A percentile compares a stretch with the other conserved stretches of the same genome.
phyloP scores from a whole-genome alignment of 31 red algal species.

The Bonnemaisonia californica region DNA sequence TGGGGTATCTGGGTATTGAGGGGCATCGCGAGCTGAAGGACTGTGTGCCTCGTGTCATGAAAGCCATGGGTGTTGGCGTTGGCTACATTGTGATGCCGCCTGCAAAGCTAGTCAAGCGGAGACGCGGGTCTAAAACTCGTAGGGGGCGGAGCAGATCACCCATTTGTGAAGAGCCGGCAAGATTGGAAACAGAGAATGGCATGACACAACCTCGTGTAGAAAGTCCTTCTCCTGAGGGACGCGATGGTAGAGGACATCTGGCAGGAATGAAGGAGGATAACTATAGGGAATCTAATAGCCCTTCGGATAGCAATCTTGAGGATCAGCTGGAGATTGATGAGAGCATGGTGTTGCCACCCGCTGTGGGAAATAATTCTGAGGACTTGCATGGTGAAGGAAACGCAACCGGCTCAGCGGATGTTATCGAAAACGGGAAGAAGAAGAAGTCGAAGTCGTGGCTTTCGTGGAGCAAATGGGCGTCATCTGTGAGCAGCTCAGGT shows the following conservation, averaged over 20 bases:
- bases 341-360: not conserved
- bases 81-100: slow-evolving; percentile 90
- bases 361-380: not conserved
- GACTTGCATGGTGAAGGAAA: not conserved
- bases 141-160: slow-evolving; percentile 23
- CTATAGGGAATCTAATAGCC: slow-evolving; percentile 3
- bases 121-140: slow-evolving; percentile 11
- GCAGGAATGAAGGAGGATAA: not conserved
- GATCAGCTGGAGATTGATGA: not conserved
- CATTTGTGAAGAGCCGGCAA: slow-evolving; percentile 49
- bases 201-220: not conserved
- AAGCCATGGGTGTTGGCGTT: slow-evolving; percentile 79
- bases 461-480: slow-evolving; percentile 49
- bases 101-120: slow-evolving; percentile 51
- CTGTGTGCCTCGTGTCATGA: slow-evolving; percentile 73
- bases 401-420: not conserved
- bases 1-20: slow-evolving; percentile 79
- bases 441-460: slow-evolving; percentile 59
- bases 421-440: slow-evolving; percentile 12
- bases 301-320: not conserved
- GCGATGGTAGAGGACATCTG: not conserved
- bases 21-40: slow-evolving; percentile 88
- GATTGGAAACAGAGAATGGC: slow-evolving; percentile 7
- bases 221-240: slow-evolving; percentile 11
- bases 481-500: not conserved